These are phyloP conservation scores for Tulasnella sp. DNA, from an alignment of 768 basidiomycete species.

Conservation along the genomic window DNA sequence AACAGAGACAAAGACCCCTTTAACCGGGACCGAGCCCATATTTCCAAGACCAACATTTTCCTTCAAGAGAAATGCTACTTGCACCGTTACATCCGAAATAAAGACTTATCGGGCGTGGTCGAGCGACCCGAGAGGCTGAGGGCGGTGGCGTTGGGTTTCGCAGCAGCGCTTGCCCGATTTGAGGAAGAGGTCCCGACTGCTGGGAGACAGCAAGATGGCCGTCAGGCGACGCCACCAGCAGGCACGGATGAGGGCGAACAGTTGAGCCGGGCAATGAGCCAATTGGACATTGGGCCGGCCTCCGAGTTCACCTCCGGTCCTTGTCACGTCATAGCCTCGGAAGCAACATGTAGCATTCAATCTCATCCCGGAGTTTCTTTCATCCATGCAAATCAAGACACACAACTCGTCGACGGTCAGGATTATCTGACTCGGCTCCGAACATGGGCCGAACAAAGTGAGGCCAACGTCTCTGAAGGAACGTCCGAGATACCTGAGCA, in stretches of 20 bases:
- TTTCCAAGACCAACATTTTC: slow-evolving; percentile 43
- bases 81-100: slow-evolving; percentile 77
- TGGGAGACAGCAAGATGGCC: too few relatives aligned
- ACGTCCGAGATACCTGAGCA: slow-evolving; percentile 76
- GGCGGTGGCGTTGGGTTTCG: slow-evolving; percentile 80
- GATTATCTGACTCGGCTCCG: slow-evolving; percentile 63
- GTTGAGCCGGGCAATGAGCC: slow-evolving; percentile 27
- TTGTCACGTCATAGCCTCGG: slow-evolving; percentile 23
- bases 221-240: neutral
- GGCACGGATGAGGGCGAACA: slow-evolving; percentile 23
- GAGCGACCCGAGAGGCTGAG: slow-evolving; percentile 89
- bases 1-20: slow-evolving; percentile 10
- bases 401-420: slow-evolving; percentile 54
- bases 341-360: slow-evolving; percentile 49
- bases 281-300: slow-evolving; percentile 15
- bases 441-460: slow-evolving; percentile 62
- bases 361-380: slow-evolving; percentile 69
- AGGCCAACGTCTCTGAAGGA: slow-evolving; percentile 61
- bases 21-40: neutral
- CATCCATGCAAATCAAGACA: slow-evolving; percentile 60
- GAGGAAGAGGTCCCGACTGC: slow-evolving; percentile 48
- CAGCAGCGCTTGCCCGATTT: slow-evolving; percentile 75
- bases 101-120: slow-evolving; percentile 74
- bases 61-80: slow-evolving; percentile 74
- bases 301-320: neutral